Evolutionary conservation across 306 rosid species (phyloP).

Genomic region (Acacia crassicarpa): DNA sequence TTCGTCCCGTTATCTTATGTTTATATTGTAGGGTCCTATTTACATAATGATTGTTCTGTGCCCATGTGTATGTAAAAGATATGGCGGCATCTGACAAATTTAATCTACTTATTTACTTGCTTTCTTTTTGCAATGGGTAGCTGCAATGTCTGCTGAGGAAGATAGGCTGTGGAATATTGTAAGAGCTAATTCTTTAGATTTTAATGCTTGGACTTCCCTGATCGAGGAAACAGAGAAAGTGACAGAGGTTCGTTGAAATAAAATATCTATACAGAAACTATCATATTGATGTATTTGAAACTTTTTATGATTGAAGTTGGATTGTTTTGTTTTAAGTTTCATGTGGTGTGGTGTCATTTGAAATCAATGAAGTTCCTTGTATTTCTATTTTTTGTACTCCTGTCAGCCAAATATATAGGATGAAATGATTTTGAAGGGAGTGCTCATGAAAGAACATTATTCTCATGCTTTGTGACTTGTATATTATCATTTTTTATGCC

Average conservation of each 20-base stretch:
- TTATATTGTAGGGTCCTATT: background rate
- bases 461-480: conserved; percentile 2
- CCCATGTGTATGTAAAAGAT: background rate
- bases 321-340: background rate
- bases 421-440: background rate
- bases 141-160: conserved; percentile 85
- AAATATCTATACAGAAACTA: background rate
- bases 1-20: background rate
- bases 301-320: background rate
- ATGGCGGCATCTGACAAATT: background rate
- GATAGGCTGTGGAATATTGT: conserved; percentile 94
- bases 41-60: background rate
- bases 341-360: background rate
- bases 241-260: conserved; percentile 64
- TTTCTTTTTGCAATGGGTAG: conserved; percentile 28
- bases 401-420: background rate
- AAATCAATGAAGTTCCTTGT: background rate
- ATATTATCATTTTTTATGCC: background rate
- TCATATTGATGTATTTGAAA: background rate
- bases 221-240: conserved; percentile 95
- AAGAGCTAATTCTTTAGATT: conserved; percentile 88
- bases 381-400: background rate
- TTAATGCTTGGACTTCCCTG: conserved; percentile 91
- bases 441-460: background rate
- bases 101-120: conserved; percentile 12